Conservation (phyloP, 345 rosid species). For the Boechera retrofracta region DNA sequence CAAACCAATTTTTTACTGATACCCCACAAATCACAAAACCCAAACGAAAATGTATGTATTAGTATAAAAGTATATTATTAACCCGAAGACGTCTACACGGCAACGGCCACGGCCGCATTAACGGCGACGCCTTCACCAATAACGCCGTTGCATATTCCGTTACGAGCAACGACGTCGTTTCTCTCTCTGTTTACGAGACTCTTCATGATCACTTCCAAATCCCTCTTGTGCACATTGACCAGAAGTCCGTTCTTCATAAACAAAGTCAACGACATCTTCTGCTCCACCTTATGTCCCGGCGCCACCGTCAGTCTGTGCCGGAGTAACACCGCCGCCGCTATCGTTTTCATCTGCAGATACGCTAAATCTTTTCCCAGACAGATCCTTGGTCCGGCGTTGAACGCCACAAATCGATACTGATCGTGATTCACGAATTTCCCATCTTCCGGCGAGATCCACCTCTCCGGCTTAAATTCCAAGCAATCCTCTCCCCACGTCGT, state of each 20-base stretch:
- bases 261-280: constrained; percentile 93
- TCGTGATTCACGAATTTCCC: constrained; percentile 59
- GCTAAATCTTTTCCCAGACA: constrained; percentile 90
- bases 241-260: constrained; percentile 88
- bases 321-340: constrained; percentile 76
- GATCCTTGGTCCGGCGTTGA: constrained; percentile 91
- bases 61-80: constrained; percentile 13
- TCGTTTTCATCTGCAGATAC: constrained; percentile 89
- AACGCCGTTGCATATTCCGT: constrained; percentile 43
- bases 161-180: constrained; percentile 27
- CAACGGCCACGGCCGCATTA: constrained; percentile 39
- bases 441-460: constrained; percentile 83
- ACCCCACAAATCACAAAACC: constrained; percentile 36
- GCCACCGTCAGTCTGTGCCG: constrained; percentile 70
- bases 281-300: constrained; percentile 89
- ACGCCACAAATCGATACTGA: constrained; percentile 80
- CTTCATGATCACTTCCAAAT: constrained; percentile 51
- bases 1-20: constrained; percentile 28
- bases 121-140: constrained; percentile 29
- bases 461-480: constrained; percentile 75
- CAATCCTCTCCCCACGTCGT: constrained; percentile 92
- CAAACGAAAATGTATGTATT: constrained; percentile 42
- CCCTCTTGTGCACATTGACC: constrained; percentile 67
- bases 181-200: constrained; percentile 35
- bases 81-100: constrained; percentile 32